Percentiles rank a stretch among this genome's conserved stretches.
These are phyloP conservation scores for Viridothelium virens DNA, from an alignment of 495 filamentous ascomycete species.

Conservation along the genomic window DNA sequence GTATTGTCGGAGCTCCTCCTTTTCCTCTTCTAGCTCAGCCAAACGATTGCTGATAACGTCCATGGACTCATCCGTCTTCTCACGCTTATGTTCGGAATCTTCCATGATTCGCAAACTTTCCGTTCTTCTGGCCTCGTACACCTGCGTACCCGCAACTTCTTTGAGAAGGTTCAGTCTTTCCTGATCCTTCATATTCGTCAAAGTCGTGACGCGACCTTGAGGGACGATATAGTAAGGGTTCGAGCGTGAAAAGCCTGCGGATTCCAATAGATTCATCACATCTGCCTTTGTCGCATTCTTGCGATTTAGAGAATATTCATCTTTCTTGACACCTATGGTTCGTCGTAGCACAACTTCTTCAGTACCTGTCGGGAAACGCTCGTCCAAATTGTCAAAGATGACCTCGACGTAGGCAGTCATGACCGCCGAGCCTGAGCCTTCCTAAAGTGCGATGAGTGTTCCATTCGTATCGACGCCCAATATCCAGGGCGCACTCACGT, in stretches of 20 bases:
- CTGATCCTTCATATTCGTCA: slow-evolving; percentile 97
- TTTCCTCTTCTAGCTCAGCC: slow-evolving; percentile 88
- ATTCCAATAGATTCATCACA: slow-evolving; percentile 92
- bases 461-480: background rate
- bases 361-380: slow-evolving; percentile 90
- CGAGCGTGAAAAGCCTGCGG: slow-evolving; percentile 89
- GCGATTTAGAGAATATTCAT: slow-evolving; percentile 93
- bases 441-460: slow-evolving; percentile 40
- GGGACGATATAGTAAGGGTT: slow-evolving; percentile 99
- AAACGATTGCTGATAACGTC: slow-evolving; percentile 86
- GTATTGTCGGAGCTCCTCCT: slow-evolving; percentile 83
- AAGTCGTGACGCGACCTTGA: slow-evolving; percentile 86
- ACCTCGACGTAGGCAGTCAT: slow-evolving; percentile 99
- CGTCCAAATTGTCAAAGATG: slow-evolving; percentile 96
- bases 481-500: slow-evolving; percentile 43
- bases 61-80: slow-evolving; percentile 88
- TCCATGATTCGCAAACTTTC: slow-evolving; percentile 95
- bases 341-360: slow-evolving; percentile 82
- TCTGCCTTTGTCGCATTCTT: slow-evolving; percentile 94
- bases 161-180: slow-evolving; percentile 85
- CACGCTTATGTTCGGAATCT: slow-evolving; percentile 87
- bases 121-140: slow-evolving; percentile 83
- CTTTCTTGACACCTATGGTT: slow-evolving; percentile 95
- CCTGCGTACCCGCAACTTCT: slow-evolving; percentile 93
- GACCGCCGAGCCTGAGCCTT: slow-evolving; percentile 93